These are phyloP conservation scores for Xylogone sp. DNA, from an alignment of 2,329 filamentous ascomycete genomes.

Conservation along the genomic window DNA sequence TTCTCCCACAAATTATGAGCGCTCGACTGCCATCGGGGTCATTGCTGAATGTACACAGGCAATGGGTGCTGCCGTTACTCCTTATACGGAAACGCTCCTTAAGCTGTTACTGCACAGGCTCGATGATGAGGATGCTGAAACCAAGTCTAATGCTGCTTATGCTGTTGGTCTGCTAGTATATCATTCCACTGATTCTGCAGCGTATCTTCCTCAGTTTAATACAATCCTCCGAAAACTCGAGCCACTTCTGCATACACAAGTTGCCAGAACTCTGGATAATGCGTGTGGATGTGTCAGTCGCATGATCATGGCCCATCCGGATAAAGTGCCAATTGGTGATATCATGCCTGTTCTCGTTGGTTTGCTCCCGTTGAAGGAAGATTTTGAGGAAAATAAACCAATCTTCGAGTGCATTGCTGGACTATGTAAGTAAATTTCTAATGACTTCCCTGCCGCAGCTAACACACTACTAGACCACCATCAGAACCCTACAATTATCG, in stretches of 20 bases:
- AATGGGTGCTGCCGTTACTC: slow-evolving; percentile 77
- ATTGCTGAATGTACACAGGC: slow-evolving; percentile 87
- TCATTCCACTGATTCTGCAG: slow-evolving; percentile 68
- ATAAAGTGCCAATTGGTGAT: slow-evolving; percentile 73
- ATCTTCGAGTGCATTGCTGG: slow-evolving; percentile 87
- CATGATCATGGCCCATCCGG: slow-evolving; percentile 88
- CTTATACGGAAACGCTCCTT: slow-evolving; percentile 72
- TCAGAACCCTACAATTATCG: slow-evolving; percentile 65
- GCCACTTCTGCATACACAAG: slow-evolving; percentile 71
- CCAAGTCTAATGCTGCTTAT: slow-evolving; percentile 93
- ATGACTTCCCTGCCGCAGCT: slow-evolving; percentile 1
- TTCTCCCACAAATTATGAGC: slow-evolving; percentile 81
- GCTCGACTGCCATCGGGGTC: slow-evolving; percentile 84
- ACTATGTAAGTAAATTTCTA: slow-evolving; percentile 59
- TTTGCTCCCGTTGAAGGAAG: slow-evolving; percentile 83
- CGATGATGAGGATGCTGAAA: slow-evolving; percentile 83
- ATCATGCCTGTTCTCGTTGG: slow-evolving; percentile 77
- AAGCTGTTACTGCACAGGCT: slow-evolving; percentile 82
- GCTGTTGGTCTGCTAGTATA: slow-evolving; percentile 81
- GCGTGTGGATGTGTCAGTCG: slow-evolving; percentile 86
- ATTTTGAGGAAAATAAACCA: slow-evolving; percentile 94
- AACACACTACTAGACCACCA: slow-evolving; percentile 49
- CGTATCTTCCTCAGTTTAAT: slow-evolving; percentile 71
- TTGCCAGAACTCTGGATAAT: slow-evolving; percentile 86
- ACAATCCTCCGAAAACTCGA: slow-evolving; percentile 83